Evolutionary conservation across 306 rosid species (phyloP), one percentile per base, ranked within the genome.

Genomic region (Quercus robur): DNA sequence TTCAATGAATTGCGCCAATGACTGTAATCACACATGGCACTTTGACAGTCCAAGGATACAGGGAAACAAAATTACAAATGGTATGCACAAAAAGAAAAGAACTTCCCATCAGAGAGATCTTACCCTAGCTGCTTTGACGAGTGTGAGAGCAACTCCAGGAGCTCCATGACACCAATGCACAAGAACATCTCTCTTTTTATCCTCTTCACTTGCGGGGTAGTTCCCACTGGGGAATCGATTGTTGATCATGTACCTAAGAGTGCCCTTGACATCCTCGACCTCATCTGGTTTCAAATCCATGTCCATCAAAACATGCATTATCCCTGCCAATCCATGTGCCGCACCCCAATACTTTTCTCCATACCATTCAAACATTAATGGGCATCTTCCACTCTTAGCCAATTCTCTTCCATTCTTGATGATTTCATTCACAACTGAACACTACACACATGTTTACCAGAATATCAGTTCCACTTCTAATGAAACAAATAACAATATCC

Each of bases 141-240:
- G 97, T 8, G 97, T 89, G 63, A 91, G 86, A 71, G 94, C 88
- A 41, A 89, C 61, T 83, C 97, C 97, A 46, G 93, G 93, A 75
- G 97, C 94, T 28, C 97, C 97, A 81, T 93, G 97, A 77, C 97
- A 91, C 94, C 97, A 89, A 81, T 93, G 97, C 82, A 93, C 94
- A 80, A 93, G 91, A 51, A 68, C 80, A 17, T 89, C 94, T 73
- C 80, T 76, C 52, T 77, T 74, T 49, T 59, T 87, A 84, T 93
- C 91, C 71, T 84, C 89, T 84, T 90, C 92, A 13, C 84, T 88
- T 1, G 86, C 80, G 18, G 92, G 94, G 78, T 90, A 91, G 85
- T 93, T 91, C 78, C 92, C 96, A 81, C 89, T 85, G 2, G 86
- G 74, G 67, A 89, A 88, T 20, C 84, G 84, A 20, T 91, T 85